These are phyloP conservation scores for Malus hybrid DNA, from an alignment of 331 rosid genomes.

Conservation along the genomic window DNA sequence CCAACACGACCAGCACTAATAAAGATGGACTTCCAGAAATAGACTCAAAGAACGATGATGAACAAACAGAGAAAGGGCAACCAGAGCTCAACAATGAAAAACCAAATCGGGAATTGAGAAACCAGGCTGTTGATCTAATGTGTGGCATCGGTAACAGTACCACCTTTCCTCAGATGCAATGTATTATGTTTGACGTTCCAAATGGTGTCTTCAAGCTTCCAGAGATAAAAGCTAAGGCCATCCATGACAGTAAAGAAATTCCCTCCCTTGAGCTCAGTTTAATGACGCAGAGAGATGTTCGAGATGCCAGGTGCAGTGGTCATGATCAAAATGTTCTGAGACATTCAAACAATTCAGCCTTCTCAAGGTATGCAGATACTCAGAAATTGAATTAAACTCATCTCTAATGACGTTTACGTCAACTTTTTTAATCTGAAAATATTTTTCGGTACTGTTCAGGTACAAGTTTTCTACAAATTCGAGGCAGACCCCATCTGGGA, in stretches of 20 bases:
- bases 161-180: conserved; percentile 1
- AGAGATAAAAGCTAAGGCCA: background rate
- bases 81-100: conserved; percentile 12
- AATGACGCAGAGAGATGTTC: conserved; percentile 21
- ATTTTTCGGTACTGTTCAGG: conserved; percentile 12
- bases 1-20: background rate
- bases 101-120: conserved; percentile 1
- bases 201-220: background rate
- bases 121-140: conserved; percentile 8
- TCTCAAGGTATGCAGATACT: conserved; percentile 22
- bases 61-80: background rate
- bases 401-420: background rate
- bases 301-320: conserved; percentile 11
- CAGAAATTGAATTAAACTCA: background rate
- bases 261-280: conserved; percentile 20
- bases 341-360: conserved; percentile 22
- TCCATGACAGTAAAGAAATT: conserved; percentile 12
- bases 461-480: conserved; percentile 14
- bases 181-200: background rate
- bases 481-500: conserved; percentile 17
- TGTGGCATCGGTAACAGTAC: background rate
- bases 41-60: background rate
- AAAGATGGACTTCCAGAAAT: background rate
- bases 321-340: conserved; percentile 19
- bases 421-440: background rate